Evolutionary conservation across 2,329 filamentous ascomycete species (phyloP), one percentile per base, ranked within the genome.

Genomic region (Pseudopyrenochaeta lycopersici): DNA sequence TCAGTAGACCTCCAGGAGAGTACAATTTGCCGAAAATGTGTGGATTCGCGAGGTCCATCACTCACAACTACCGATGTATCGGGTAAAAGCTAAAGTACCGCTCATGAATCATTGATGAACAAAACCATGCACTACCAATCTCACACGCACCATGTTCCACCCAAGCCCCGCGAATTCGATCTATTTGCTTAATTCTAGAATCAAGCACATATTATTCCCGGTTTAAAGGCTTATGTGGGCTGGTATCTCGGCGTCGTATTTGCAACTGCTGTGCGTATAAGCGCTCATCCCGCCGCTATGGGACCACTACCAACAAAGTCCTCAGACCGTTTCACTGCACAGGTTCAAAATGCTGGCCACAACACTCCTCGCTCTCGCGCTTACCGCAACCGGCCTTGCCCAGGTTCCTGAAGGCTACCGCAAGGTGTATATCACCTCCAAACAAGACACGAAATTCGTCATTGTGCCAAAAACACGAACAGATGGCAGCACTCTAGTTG

Each of bases 381-480:
- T 72, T 32, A 60, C 61, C 14, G 63, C 58, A 21, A 60, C 60
- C 7, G 58, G 58, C 31, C 33, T 72, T 10, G 54, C 64, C 18
- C 64, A 70, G 45, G 52, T 45, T 29, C 67, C 67, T 9, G 60
- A 52, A 20, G 68, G 66, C 23, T 71, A 72, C 42, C 67, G 67
- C 32, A 61, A 52, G 18, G 68, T 71, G 23, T 71, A 68, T 56
- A 66, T 72, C 18, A 67, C 66, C 3, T 71, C 68, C 1, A 60
- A 62, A 35, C 67, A 68, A 43, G 68, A 72, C 49, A 45, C 57
- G 5, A 70, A 66, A 49, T 71, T 60, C 39, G 66, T 69, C 20
- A 57, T 72, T 2, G 67, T 70, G 5, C 69, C 70, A 2, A 71
- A 70, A 30, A 36, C 57, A 1, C 49, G 58, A 10, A 62, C 59